Conservation (phyloP, 257 asterid species). For the Salvia rosmarinus region DNA sequence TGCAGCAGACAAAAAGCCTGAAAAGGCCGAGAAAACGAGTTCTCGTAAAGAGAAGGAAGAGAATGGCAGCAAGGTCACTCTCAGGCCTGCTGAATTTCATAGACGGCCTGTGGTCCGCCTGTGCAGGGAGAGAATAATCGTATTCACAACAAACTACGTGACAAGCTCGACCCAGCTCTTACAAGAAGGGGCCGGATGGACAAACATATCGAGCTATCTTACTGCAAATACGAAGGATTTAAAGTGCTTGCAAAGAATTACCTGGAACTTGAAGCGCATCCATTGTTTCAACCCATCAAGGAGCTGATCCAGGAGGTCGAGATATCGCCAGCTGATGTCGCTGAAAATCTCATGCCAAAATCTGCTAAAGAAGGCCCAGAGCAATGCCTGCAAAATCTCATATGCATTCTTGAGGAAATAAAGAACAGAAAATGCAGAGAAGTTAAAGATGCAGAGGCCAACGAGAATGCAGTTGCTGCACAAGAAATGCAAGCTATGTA, state of each 20-base stretch:
- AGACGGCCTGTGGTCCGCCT: constrained; percentile 44
- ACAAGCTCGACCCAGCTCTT: constrained; percentile 48
- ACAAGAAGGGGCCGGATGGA: constrained; percentile 47
- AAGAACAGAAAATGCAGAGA: constrained; percentile 24
- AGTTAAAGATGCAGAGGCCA: constrained; percentile 14
- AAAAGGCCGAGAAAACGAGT: constrained; percentile 14
- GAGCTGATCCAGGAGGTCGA: constrained; percentile 39
- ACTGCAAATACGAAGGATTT: constrained; percentile 45
- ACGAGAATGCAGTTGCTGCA: background rate
- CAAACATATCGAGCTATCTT: constrained; percentile 44
- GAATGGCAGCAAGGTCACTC: constrained; percentile 40
- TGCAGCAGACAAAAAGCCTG: constrained; percentile 28
- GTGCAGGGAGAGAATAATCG: constrained; percentile 48
- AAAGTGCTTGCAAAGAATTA: constrained; percentile 45
- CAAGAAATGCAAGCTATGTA: background rate
- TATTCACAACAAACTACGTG: constrained; percentile 43
- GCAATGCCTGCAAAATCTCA: constrained; percentile 39
- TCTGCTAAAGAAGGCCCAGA: constrained; percentile 39
- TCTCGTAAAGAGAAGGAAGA: constrained; percentile 38
- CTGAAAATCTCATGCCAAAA: constrained; percentile 45
- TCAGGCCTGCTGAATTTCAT: constrained; percentile 48
- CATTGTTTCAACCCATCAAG: constrained; percentile 33
- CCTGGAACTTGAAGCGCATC: constrained; percentile 41
- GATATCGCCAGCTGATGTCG: constrained; percentile 48
- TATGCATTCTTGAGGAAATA: constrained; percentile 31